Evolutionary conservation across 2,329 filamentous ascomycete species (phyloP), one percentile per base, ranked within the genome.

Genomic region (Neofusicoccum sp.): DNA sequence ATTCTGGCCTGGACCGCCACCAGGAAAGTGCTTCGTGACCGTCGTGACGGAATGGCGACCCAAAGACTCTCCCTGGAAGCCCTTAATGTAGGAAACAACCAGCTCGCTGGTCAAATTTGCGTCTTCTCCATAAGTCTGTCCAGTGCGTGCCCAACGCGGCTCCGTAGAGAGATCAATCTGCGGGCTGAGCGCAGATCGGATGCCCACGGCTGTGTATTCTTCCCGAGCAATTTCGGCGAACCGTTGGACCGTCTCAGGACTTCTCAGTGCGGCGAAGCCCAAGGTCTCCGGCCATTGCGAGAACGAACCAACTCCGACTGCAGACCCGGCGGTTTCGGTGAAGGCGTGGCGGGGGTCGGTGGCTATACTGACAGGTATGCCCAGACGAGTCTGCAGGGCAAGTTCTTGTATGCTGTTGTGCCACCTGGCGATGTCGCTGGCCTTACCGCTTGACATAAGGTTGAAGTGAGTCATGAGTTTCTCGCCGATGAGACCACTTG

Each of bases 11-110:
- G 81, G 76, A 0, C 82, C 82, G 6, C 76, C 79, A 4, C 82
- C 82, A 0, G 81, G 81, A 64, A 84, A 84, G 63, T 84, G 81
- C 68, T 84, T 84, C 0, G 80, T 82, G 1, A 82, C 76, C 0
- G 81, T 79, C 1, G 75, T 76, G 3, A 83, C 76, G 1, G 78
- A 80, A 30, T 75, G 63, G 0, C 68, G 64, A 0, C 80, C 80
- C n/a, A 82, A 69, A 33, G 72, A 68, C 1, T 75, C 71, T 0
- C 78, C 79, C 28, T 80, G 79, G 49, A 83, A 78, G 16, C 80
- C 80, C 48, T 77, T 74, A 65, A 83, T 76, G 57, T 81, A 82
- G 0, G 76, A 76, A 2, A 75, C 71, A 3, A 80, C 69, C 1
- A 73, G 70, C 33, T 67, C 61, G 30, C 70, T 67, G 24, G 70